Conservation (phyloP, 179 eudicot genomes). For the Beta corolliflora region DNA sequence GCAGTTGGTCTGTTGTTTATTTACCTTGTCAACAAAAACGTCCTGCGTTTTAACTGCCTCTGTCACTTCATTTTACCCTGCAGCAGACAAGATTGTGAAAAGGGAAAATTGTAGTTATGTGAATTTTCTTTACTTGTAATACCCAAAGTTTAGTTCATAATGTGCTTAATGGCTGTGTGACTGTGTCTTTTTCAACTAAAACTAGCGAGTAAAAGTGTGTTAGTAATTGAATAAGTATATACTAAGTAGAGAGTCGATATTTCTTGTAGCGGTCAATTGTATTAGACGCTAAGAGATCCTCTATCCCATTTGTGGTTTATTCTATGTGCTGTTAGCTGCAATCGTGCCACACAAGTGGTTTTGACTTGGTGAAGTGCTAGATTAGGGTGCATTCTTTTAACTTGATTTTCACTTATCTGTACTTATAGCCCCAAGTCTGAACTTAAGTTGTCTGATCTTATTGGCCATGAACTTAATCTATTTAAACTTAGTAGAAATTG, state of each 20-base stretch:
- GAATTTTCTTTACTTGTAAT: background rate
- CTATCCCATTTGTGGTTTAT: no score
- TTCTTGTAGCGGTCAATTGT: background rate
- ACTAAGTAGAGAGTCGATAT: constrained; percentile 3
- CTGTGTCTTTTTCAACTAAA: background rate
- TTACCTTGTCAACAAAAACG: constrained; percentile 24
- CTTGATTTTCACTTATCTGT: no score
- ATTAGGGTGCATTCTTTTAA: no score
- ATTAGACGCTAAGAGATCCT: no score
- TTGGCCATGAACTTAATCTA: no score
- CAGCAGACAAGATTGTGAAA: background rate
- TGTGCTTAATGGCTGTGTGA: background rate
- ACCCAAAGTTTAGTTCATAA: background rate
- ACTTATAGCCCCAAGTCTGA: no score
- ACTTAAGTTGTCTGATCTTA: no score
- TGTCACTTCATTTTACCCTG: constrained; percentile 24
- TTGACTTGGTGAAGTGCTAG: no score
- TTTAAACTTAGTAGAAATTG: no score
- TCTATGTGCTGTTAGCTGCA: no score
- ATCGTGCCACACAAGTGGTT: no score
- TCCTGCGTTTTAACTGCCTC: constrained; percentile 17
- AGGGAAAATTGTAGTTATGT: constrained; percentile 18
- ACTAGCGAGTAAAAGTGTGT: background rate
- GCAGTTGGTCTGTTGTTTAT: constrained; percentile 20
- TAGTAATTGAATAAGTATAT: background rate